Evolutionary conservation across 352 stramenopile species (phyloP).

Genomic region (Phytopythium ostracodes): DNA sequence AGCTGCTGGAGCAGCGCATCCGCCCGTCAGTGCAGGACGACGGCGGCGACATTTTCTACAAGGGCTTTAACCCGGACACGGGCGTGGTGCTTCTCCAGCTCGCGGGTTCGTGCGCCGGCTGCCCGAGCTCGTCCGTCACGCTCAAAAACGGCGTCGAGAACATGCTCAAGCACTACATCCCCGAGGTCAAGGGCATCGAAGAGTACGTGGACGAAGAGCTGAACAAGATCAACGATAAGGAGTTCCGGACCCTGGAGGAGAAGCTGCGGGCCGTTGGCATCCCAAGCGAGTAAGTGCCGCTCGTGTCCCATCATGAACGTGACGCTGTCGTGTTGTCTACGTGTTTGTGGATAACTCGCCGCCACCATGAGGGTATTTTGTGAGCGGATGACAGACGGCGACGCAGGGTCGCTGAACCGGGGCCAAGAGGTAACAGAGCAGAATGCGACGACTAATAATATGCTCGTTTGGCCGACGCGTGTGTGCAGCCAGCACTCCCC

Average conservation of each 20-base stretch:
- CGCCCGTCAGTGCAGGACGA: constrained; percentile 98
- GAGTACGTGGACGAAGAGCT: constrained; percentile 80
- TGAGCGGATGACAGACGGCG: background rate
- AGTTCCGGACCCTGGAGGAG: constrained; percentile 80
- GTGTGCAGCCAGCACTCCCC: background rate
- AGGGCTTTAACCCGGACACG: constrained; percentile 94
- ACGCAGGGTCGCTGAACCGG: background rate
- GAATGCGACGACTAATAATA: constrained; percentile 1
- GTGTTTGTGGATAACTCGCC: background rate
- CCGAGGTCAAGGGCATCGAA: constrained; percentile 91
- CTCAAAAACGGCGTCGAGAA: constrained; percentile 99
- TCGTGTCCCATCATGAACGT: background rate
- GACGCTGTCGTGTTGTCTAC: background rate
- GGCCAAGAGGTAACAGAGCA: background rate
- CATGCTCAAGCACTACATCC: constrained; percentile 99
- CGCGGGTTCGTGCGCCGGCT: constrained; percentile 96
- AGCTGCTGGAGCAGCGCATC: constrained; percentile 98
- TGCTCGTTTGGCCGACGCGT: background rate
- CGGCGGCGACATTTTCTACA: constrained; percentile 99
- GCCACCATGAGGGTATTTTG: background rate
- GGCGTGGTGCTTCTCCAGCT: constrained; percentile 90
- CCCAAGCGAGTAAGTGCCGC: constrained; percentile 52
- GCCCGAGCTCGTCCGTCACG: constrained; percentile 96
- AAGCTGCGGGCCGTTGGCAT: constrained; percentile 80
- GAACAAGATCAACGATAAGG: constrained; percentile 70